These are phyloP conservation scores for Corchorus capsularis DNA, from an alignment of 345 rosid genomes.

Conservation along the genomic window DNA sequence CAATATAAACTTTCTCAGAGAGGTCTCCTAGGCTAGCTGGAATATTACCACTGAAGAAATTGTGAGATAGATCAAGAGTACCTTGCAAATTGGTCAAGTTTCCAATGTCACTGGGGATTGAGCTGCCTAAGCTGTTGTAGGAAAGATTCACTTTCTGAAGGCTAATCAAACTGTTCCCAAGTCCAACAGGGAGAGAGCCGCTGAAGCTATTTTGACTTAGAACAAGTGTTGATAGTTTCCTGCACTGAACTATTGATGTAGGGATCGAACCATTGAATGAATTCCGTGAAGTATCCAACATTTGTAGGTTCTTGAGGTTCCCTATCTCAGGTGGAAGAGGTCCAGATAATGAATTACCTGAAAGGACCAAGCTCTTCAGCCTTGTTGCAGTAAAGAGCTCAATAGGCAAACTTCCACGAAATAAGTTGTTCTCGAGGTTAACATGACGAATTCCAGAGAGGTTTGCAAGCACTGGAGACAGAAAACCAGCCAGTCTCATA, in stretches of 20 bases:
- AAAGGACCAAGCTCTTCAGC: constrained; percentile 71
- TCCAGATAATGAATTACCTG: constrained; percentile 77
- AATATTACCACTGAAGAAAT: constrained; percentile 60
- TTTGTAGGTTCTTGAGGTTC: constrained; percentile 47
- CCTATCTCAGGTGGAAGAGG: constrained; percentile 63
- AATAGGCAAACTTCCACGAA: constrained; percentile 62
- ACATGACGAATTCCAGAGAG: constrained; percentile 63
- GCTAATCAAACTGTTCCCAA: constrained; percentile 37
- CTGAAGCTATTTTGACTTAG: constrained; percentile 64
- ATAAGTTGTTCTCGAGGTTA: constrained; percentile 62
- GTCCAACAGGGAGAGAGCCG: constrained; percentile 55
- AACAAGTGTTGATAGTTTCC: constrained; percentile 48
- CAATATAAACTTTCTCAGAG: constrained; percentile 63
- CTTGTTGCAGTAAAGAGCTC: constrained; percentile 50
- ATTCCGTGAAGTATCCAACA: constrained; percentile 63
- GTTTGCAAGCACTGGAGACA: constrained; percentile 56
- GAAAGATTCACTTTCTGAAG: constrained; percentile 65
- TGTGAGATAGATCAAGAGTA: constrained; percentile 78
- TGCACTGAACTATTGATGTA: constrained; percentile 51
- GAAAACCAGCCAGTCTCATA: constrained; percentile 54
- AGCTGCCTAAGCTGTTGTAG: constrained; percentile 55
- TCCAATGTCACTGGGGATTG: constrained; percentile 61
- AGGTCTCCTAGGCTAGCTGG: constrained; percentile 73
- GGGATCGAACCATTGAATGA: constrained; percentile 57
- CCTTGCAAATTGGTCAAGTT: constrained; percentile 57